Percentiles rank a stretch among this genome's conserved stretches.
Conservation (phyloP, 2,329 filamentous ascomycete genomes). For the Penicillium expansum region DNA sequence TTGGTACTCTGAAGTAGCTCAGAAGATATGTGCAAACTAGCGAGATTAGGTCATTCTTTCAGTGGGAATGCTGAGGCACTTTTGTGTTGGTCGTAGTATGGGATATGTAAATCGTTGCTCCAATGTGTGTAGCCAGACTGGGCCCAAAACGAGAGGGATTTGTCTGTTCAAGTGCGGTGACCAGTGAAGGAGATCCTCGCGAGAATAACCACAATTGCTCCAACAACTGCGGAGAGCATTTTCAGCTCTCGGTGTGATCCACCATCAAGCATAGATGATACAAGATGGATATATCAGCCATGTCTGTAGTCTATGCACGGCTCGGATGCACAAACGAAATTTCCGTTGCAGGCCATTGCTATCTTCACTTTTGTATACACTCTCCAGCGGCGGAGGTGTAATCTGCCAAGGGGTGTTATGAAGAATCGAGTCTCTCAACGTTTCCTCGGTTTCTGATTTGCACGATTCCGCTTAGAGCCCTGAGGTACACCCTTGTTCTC, state of each 20-base stretch:
- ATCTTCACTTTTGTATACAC: neutral
- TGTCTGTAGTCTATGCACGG: neutral
- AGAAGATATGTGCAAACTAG: neutral
- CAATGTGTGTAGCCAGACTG: neutral
- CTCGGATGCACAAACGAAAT: no score
- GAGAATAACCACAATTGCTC: neutral
- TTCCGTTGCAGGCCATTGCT: neutral
- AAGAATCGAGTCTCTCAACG: conserved; percentile 21
- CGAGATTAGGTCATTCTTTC: neutral
- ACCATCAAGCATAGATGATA: neutral
- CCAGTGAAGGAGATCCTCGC: neutral
- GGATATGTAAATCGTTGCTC: neutral
- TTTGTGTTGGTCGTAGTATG: neutral
- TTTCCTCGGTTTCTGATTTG: conserved; percentile 29
- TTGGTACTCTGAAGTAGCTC: neutral
- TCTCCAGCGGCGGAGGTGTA: neutral
- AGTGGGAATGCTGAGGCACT: neutral
- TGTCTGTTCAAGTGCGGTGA: neutral
- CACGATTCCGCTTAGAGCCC: conserved; percentile 29
- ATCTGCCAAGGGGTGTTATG: neutral
- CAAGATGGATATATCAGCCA: neutral
- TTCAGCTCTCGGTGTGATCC: neutral
- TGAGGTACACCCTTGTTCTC: conserved; percentile 40
- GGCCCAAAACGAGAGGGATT: no score
- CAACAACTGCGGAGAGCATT: neutral